Base-by-base conservation (phyloP, 2,329 filamentous ascomycete species). In the Polychaeton citri region DNA sequence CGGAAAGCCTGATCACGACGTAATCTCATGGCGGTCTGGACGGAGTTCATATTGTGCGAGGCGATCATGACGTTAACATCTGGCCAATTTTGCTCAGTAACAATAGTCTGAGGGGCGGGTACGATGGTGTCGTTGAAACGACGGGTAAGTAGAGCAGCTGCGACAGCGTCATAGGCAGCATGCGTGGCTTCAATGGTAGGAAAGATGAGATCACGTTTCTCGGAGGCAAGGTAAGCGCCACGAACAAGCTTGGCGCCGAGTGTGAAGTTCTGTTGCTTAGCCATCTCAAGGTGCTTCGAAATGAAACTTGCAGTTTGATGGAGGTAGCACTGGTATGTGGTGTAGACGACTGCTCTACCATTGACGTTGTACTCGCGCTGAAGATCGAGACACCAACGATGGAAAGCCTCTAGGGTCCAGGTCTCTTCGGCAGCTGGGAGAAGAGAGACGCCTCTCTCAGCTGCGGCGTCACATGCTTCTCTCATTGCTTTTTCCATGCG, bases 381-480 rank as follows among this genome's bases (percentile, higher is more conserved):
- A 47, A 85, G 79, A n/a, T 70, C 62, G 34, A 90, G 59, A 4
- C 79, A 83, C 80, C 85, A 88, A 46, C 74, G 71, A 54, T 90
- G 79, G 42, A 92, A 88, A 6, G 84, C 84, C 5, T 71, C 64
- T 60, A 93, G 83, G 19, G 90, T 71, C 37, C 73, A 70, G 38
- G 79, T 76, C 57, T 93, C 84, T 60, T 95, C 87, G 2, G 85
- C 87, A 43, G 92, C 84, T 43, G 93, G 84, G 2, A 93, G 72
- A 1, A 95, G 68, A 3, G 74, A 71, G 2, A 93, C 74, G 17
- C 78, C 74, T 35, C 78, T 75, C 24, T 72, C 63, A 2, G 73
- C 68, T 0, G 85, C 85, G 12, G 81, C 71, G 32, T 76, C 65
- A 60, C 85, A 92, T 44, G 92, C 78, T 33, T 74, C 66, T 45